Evolutionary conservation across 139 green algal species (phyloP), one percentile per base, ranked within the genome.

Genomic region (Diplosphaera chodatii): DNA sequence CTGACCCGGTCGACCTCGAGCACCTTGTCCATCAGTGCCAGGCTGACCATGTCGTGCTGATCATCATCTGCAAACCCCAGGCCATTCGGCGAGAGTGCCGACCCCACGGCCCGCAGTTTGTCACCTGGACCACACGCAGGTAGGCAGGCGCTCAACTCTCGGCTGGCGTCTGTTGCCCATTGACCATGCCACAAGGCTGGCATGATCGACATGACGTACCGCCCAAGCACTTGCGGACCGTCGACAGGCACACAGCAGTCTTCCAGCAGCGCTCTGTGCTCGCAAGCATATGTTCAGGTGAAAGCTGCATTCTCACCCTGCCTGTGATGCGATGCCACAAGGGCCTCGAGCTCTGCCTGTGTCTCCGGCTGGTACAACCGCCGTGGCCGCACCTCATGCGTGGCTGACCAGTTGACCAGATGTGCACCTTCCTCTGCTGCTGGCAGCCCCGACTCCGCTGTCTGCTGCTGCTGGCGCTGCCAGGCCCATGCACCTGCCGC

Each of bases 341-440:
- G 80, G 2, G 67, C 67, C 76, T 94, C 89, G 32, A 99, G 82
- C 76, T 98, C 91, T 65, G 84, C 80, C 70, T 89, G 69, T 23
- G 67, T 92, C 76, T 97, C 92, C 2, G 94, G 92, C 68, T 93
- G 82, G 75, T 91, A 91, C 27, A 87, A 86, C n/a, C 72, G 77
- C 67, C 73, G 80, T 13, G 84, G 78, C 40, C 74, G 72, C 6
- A 83, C 81, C 63, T 88, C 79, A 72, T 99, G 93, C n/a, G 94
- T 99, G 66, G 74, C 89, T 25, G 86, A 95, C 94, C 94, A 99
- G 82, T 99, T 99, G 33, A 86, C 74, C n/a, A 94, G 62, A 4
- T 85, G 69, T 32, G 83, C 63, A 8, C 66, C 28, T 18, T 71
- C 64, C 18, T 67, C 41, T 5, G 64, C 64, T 25, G 25, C 71